phyloP scores from a whole-genome alignment of 2,329 filamentous ascomycete genomes.

The Stachybotrys chartarum region DNA sequence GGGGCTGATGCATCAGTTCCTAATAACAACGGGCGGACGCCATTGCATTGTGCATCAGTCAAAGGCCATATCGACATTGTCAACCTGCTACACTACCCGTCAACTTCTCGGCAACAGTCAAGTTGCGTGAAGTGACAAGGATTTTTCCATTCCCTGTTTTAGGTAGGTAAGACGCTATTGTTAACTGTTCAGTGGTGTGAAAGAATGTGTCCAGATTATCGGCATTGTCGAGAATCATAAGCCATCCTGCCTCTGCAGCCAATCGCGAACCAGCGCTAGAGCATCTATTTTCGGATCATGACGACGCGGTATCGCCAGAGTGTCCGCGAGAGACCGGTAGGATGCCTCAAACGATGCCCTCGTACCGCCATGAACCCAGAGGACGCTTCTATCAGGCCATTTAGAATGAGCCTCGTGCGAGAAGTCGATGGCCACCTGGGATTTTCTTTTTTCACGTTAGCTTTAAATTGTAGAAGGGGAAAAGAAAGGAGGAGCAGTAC shows the following conservation, averaged over 20 bases:
- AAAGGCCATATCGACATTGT: background rate
- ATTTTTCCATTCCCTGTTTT: slow-evolving; percentile 7
- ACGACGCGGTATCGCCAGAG: slow-evolving; percentile 4
- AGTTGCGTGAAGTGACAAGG: slow-evolving; percentile 9
- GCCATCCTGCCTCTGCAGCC: slow-evolving; percentile 10
- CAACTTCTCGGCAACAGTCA: slow-evolving; percentile 7
- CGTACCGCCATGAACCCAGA: slow-evolving; percentile 7
- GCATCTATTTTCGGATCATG: slow-evolving; percentile 5
- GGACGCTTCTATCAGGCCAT: slow-evolving; percentile 4
- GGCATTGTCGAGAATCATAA: slow-evolving; percentile 12
- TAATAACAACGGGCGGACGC: background rate
- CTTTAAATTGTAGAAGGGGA: background rate
- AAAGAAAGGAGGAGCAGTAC: slow-evolving; percentile 1
- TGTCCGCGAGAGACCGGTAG: slow-evolving; percentile 5
- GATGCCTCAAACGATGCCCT: slow-evolving; percentile 7
- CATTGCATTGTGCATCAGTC: background rate
- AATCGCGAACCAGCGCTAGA: slow-evolving; percentile 7
- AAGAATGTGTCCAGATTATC: slow-evolving; percentile 8
- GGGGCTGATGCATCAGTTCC: background rate
- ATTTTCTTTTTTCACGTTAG: slow-evolving; percentile 7
- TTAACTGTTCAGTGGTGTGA: background rate
- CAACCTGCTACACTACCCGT: slow-evolving; percentile 2
- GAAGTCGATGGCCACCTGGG: slow-evolving; percentile 8
- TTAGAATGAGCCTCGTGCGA: slow-evolving; percentile 4
- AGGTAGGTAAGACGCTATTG: slow-evolving; percentile 10